Conservation (phyloP, 2,329 filamentous ascomycete species). For the Penicillium sp. region DNA sequence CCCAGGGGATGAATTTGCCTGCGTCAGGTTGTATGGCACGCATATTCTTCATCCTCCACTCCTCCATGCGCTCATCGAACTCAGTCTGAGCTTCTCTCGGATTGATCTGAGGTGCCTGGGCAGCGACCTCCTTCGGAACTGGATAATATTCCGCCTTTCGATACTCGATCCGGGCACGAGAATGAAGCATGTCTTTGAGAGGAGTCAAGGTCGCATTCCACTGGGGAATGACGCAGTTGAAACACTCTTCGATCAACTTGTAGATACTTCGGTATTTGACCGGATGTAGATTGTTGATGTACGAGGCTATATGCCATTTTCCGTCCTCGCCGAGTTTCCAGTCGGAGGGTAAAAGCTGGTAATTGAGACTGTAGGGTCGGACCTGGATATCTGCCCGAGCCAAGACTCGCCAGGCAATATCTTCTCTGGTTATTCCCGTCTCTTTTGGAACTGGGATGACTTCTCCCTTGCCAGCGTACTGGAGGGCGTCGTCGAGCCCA, state of each 20-base stretch:
- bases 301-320: conserved; percentile 36
- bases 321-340: conserved; percentile 32
- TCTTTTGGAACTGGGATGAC: conserved; percentile 27
- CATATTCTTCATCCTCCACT: conserved; percentile 27
- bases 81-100: conserved; percentile 21
- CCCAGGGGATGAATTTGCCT: conserved; percentile 30
- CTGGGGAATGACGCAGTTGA: conserved; percentile 29
- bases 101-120: conserved; percentile 14
- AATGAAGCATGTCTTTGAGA: conserved; percentile 33
- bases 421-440: conserved; percentile 31
- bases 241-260: conserved; percentile 35
- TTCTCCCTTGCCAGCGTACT: conserved; percentile 24
- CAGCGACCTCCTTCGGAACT: conserved; percentile 19
- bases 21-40: conserved; percentile 29
- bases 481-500: conserved; percentile 26
- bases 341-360: conserved; percentile 48
- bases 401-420: conserved; percentile 31
- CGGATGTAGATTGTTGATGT: conserved; percentile 49
- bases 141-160: conserved; percentile 30
- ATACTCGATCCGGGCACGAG: conserved; percentile 32
- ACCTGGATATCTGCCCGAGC: conserved; percentile 28
- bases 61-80: conserved; percentile 24
- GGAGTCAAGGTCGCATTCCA: conserved; percentile 31
- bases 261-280: conserved; percentile 36
- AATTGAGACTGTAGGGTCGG: conserved; percentile 33